These are phyloP conservation scores for Vairimorpha necatrix DNA, from an alignment of 371 early-diverging fungal genomes.

Conservation along the genomic window DNA sequence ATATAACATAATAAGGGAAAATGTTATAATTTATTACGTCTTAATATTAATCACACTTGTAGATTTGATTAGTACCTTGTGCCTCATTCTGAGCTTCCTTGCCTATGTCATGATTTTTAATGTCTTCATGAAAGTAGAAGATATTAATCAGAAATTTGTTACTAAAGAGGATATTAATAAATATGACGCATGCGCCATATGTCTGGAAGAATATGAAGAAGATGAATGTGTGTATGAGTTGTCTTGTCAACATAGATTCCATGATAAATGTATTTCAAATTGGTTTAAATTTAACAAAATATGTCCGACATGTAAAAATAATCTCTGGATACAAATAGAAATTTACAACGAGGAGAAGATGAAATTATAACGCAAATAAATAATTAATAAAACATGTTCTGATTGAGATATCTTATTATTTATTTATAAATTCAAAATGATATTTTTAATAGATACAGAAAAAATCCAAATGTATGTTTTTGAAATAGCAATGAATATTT, in stretches of 20 bases:
- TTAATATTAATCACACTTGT: too few relatives aligned
- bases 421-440: too few relatives aligned
- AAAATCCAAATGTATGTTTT: too few relatives aligned
- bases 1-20: too few relatives aligned
- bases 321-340: neutral
- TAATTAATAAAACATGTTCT: too few relatives aligned
- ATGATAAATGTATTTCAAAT: neutral
- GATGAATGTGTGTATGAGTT: neutral
- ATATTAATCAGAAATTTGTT: too few relatives aligned
- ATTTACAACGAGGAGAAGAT: neutral
- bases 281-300: neutral
- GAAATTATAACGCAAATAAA: neutral
- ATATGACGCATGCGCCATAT: neutral
- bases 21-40: too few relatives aligned
- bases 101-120: neutral
- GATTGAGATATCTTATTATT: too few relatives aligned
- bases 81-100: neutral
- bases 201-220: conserved; percentile 7
- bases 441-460: too few relatives aligned
- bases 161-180: neutral
- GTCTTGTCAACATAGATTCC: neutral
- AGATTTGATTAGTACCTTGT: neutral
- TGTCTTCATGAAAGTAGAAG: too few relatives aligned
- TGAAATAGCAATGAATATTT: too few relatives aligned
- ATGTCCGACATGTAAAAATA: conserved; percentile 19